Base-by-base conservation (phyloP, 208 protist species). In the Sergeia podlipaevii region DNA sequence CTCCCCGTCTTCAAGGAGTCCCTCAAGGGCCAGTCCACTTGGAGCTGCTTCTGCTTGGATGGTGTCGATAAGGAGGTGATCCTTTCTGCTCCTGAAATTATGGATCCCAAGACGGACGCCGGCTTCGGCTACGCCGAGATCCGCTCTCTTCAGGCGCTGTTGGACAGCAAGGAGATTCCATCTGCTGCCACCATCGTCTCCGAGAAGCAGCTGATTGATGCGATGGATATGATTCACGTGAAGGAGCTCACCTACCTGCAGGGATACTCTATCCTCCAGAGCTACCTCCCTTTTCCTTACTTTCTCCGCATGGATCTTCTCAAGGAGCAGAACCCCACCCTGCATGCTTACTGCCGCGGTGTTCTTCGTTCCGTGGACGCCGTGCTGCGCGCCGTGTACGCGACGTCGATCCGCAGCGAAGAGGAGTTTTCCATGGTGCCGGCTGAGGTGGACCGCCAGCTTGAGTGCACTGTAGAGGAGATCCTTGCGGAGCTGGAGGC, bases 101-200 rank as follows among this genome's bases (percentile, higher is more conserved):
- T 93, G 85, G 85, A 93, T 60, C 65, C 81, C 48, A 89, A 93
- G 71, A 93, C 85, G 48, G 85, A 93, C 63, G 71, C 80, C 10
- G 77, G 81, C 45, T 85, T 77, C 44, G 76, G 76, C 45, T 86
- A 65, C 72, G 60, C 71, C 32, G 29, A 44, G 7, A 57, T 85
- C 15, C 44, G 55, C 48, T 90, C 81, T 10, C 70, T 93, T 28
- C 39, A 80, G 18, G 36, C 60, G 42, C 51, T 89, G 8, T 59
- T 86, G 15, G 43, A 62, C 38, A 59, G 56, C 0, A 60, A 62
- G 28, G 72, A 67, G 34, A 77, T 92, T 28, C 80, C 80, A 0
- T 74, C 69, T 4, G 70, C 71, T 13, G 71, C 75, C 7, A 74
- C 42, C 10, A 29, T 89, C 23, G n/a, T 51, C 0, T 44, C 33